Conservation (phyloP, 495 filamentous ascomycete genomes). For the Baudoinia panamericana region DNA sequence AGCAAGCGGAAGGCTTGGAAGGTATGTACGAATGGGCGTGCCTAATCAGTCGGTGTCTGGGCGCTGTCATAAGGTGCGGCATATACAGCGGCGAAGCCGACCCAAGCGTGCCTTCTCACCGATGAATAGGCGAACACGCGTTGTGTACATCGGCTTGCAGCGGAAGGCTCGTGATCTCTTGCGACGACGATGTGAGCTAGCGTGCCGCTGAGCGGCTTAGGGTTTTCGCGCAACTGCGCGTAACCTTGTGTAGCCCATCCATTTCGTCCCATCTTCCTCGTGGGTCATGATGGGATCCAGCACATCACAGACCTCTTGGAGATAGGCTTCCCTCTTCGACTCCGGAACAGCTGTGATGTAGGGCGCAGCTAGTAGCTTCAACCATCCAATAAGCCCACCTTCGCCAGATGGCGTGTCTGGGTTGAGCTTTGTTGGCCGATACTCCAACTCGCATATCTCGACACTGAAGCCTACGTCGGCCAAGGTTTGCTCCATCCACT, state of each 20-base stretch:
- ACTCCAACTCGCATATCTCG: slow-evolving; percentile 48
- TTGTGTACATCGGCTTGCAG: no score
- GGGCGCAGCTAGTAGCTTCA: slow-evolving; percentile 48
- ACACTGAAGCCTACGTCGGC: slow-evolving; percentile 46
- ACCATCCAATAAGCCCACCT: slow-evolving; percentile 59
- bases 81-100: no score
- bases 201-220: no score
- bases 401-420: slow-evolving; percentile 26
- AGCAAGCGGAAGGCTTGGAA: no score
- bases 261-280: slow-evolving; percentile 45
- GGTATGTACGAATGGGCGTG: no score
- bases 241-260: slow-evolving; percentile 60
- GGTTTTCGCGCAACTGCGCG: slow-evolving; percentile 47
- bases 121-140: no score
- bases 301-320: slow-evolving; percentile 41
- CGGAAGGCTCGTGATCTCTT: no score
- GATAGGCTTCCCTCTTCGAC: slow-evolving; percentile 40
- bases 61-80: no score
- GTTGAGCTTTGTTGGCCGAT: slow-evolving; percentile 50
- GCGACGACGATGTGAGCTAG: no score
- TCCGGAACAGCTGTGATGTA: slow-evolving; percentile 42
- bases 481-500: slow-evolving; percentile 40
- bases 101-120: no score
- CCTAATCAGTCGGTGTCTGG: no score
- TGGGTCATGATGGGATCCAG: slow-evolving; percentile 40